Evolutionary conservation across 495 filamentous ascomycete genomes (phyloP).

Genomic region (Penicillium cosmopolitanum): DNA sequence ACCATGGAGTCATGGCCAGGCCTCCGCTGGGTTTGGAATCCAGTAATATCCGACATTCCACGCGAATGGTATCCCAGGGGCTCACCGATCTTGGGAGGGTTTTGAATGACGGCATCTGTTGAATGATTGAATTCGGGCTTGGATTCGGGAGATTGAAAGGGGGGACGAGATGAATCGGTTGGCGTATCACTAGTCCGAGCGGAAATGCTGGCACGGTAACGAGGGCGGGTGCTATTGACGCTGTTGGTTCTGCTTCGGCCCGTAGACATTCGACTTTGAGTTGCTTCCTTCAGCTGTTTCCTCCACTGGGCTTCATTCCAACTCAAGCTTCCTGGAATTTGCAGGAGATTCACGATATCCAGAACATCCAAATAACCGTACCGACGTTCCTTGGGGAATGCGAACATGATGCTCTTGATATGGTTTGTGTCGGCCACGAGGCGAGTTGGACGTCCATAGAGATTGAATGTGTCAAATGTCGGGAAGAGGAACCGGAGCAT

Average conservation of each 20-base stretch:
- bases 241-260: conserved; percentile 59
- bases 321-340: conserved; percentile 71
- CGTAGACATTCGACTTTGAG: conserved; percentile 71
- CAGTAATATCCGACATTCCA: conserved; percentile 59
- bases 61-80: conserved; percentile 50
- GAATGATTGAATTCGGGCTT: conserved; percentile 45
- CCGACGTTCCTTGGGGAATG: conserved; percentile 83
- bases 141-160: conserved; percentile 55
- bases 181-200: conserved; percentile 45
- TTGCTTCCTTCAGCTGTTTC: conserved; percentile 84
- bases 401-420: conserved; percentile 93
- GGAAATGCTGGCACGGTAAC: conserved; percentile 70
- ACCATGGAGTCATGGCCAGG: conserved; percentile 31
- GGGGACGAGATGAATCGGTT: conserved; percentile 39
- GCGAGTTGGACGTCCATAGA: conserved; percentile 89
- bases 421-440: conserved; percentile 87
- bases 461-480: conserved; percentile 86
- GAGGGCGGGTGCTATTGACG: conserved; percentile 60
- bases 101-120: conserved; percentile 41
- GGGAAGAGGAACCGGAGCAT: conserved; percentile 96
- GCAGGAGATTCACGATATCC: conserved; percentile 79
- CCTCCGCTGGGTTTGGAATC: conserved; percentile 24
- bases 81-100: conserved; percentile 27
- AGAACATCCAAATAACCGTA: conserved; percentile 91
- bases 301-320: conserved; percentile 95